Evolutionary conservation across 805 yeast genomes (phyloP), one percentile per base, ranked within the genome.

Genomic region (Cyberlindnera sargentensis): DNA sequence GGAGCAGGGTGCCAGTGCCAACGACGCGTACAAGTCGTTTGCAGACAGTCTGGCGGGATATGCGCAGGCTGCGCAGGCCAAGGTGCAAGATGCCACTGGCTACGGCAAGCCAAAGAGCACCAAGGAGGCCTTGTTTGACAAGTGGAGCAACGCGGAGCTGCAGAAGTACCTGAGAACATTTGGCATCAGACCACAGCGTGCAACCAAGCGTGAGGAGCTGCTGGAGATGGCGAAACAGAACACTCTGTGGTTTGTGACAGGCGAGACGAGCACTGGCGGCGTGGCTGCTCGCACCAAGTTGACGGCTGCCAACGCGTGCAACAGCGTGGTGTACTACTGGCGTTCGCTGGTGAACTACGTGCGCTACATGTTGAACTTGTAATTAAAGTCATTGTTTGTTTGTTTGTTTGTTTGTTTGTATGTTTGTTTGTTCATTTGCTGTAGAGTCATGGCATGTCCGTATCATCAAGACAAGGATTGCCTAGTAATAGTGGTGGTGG

Each of bases 121-220:
- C 3, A 47, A 46, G 40, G 61, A 56, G 35, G 46, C 53, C 1
- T 50, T 65, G 15, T 63, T 72, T 42, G 59, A 66, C 27, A 54
- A 65, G 8, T 73, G 75, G 73, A 62, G 73, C 2, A 61, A 60
- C 15, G 65, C 65, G 25, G 79, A 75, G 43, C 55, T 75, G 44
- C 60, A 49, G 37, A 47, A 62, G 11, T 74, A 73, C 49, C 53
- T 74, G 44, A 56, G 60, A 15, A 60, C 68, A 3, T 72, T 67
- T 54, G 78, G 78, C n/a, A 53, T 63, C 34, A 58, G 62, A 11
- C 44, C 61, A 29, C 48, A 60, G 4, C 56, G 58, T 34, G 46
- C 47, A 36, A 49, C 57, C 34, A 49, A 47, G 23, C 61, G 62
- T 40, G 64, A 65, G 8, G 69, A 72, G 25, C 56, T 74, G 47